A percentile compares a stretch with the other conserved stretches of the same genome.
phyloP scores from a whole-genome alignment of 139 green algal species.

The Parachlorella kessleri region DNA sequence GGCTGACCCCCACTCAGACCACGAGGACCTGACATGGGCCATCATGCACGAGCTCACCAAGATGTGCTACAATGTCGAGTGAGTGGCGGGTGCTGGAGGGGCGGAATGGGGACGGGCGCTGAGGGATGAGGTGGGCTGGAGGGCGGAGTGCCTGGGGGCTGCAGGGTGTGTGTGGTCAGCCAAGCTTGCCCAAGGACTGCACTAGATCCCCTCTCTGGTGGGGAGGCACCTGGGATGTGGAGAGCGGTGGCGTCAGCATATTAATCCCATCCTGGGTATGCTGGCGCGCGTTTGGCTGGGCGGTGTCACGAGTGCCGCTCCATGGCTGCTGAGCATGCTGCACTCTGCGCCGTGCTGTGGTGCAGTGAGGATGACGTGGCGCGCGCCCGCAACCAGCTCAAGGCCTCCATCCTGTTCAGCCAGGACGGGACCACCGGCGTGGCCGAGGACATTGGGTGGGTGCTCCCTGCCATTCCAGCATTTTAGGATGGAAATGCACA shows the following conservation, averaged over 20 bases:
- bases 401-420: constrained; percentile 73
- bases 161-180: too few species aligned
- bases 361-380: constrained; percentile 78
- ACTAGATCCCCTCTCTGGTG: too few species aligned
- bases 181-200: too few species aligned
- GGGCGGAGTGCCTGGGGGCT: too few species aligned
- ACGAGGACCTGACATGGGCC: constrained; percentile 69
- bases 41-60: constrained; percentile 78
- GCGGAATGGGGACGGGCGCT: not conserved
- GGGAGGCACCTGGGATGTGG: too few species aligned
- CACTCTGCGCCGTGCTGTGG: too few species aligned
- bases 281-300: too few species aligned
- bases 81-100: not conserved
- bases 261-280: too few species aligned
- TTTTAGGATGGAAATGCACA: not conserved
- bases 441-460: not conserved
- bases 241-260: too few species aligned
- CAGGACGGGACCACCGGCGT: constrained; percentile 65
- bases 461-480: not conserved
- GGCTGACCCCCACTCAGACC: constrained; percentile 50
- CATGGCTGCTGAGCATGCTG: too few species aligned
- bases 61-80: constrained; percentile 85
- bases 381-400: constrained; percentile 95
- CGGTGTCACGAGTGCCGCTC: too few species aligned
- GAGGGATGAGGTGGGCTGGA: not conserved